Evolutionary conservation across 805 yeast species (phyloP).

Genomic region (Metschnikowia amazonensis): DNA sequence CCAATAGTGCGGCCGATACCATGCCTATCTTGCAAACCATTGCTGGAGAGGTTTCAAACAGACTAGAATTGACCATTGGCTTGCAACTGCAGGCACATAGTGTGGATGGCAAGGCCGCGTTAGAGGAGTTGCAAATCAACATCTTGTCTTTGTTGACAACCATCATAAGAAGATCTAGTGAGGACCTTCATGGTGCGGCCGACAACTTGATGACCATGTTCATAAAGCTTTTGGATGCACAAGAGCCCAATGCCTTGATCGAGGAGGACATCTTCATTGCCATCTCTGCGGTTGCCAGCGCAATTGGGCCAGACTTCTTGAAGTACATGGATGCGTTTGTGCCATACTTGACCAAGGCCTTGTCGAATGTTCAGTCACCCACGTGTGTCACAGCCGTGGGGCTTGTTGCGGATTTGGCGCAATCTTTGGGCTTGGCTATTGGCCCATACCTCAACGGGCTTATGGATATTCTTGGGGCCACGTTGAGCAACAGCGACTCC

Average conservation of each 20-base stretch:
- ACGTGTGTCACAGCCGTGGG: conserved; percentile 91
- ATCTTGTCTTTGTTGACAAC: conserved; percentile 74
- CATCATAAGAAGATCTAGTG: conserved; percentile 76
- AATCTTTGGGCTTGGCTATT: conserved; percentile 73
- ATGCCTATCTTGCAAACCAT: conserved; percentile 65
- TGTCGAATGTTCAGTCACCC: conserved; percentile 78
- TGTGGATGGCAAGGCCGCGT: conserved; percentile 67
- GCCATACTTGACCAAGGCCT: conserved; percentile 76
- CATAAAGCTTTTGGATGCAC: conserved; percentile 57
- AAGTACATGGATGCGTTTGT: conserved; percentile 77
- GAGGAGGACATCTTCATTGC: conserved; percentile 96
- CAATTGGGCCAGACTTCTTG: conserved; percentile 66
- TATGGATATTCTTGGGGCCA: conserved; percentile 77
- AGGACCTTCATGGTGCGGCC: conserved; percentile 61
- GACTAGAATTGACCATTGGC: conserved; percentile 67
- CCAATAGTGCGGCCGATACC: conserved; percentile 67
- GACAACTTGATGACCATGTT: conserved; percentile 84
- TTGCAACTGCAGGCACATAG: conserved; percentile 53
- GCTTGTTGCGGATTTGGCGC: conserved; percentile 88
- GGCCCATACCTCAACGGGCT: conserved; percentile 73
- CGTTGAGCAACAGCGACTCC: conserved; percentile 61
- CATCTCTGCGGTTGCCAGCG: conserved; percentile 82
- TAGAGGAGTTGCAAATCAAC: conserved; percentile 88
- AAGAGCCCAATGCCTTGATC: conserved; percentile 67
- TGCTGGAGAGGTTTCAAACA: conserved; percentile 67